A percentile compares a stretch with the other conserved stretches of the same genome.
phyloP scores from a whole-genome alignment of 768 basidiomycete genomes.

The Lactarius psammicola region DNA sequence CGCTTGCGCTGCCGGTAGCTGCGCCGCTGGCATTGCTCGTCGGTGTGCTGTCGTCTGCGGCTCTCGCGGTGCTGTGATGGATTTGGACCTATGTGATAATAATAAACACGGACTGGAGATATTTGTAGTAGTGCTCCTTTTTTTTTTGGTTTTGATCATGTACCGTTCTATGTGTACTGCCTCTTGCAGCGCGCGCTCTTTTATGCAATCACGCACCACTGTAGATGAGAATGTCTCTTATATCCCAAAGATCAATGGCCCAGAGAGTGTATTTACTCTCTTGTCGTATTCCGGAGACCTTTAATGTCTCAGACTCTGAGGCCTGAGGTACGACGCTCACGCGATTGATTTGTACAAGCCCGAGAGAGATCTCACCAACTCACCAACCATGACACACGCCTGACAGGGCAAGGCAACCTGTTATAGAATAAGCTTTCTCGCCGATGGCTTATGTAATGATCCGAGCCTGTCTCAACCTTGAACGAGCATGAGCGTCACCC shows the following conservation, averaged over 20 bases:
- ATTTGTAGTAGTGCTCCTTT: not conserved
- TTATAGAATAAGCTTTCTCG: too few relatives aligned
- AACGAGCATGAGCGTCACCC: too few relatives aligned
- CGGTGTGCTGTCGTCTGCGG: conserved; percentile 1
- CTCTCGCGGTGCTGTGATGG: conserved; percentile 10
- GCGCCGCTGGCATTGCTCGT: conserved; percentile 1
- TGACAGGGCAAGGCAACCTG: too few relatives aligned
- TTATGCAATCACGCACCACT: not conserved
- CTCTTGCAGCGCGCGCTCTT: not conserved
- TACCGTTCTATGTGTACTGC: not conserved
- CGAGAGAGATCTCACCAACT: not conserved
- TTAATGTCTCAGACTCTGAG: not conserved
- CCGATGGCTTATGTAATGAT: not conserved
- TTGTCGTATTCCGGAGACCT: too few relatives aligned
- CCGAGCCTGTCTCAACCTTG: too few relatives aligned
- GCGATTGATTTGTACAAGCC: not conserved
- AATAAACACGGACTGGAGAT: not conserved
- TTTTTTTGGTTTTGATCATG: not conserved
- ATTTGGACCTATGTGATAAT: not conserved
- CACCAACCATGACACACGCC: too few relatives aligned
- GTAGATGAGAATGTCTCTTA: not conserved
- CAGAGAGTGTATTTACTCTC: too few relatives aligned
- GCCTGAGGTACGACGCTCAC: not conserved
- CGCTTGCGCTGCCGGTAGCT: conserved; percentile 4
- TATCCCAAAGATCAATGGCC: not conserved